Evolutionary conservation across 768 basidiomycete species (phyloP).

Genomic region (Chalciporus pseudorubinellus): DNA sequence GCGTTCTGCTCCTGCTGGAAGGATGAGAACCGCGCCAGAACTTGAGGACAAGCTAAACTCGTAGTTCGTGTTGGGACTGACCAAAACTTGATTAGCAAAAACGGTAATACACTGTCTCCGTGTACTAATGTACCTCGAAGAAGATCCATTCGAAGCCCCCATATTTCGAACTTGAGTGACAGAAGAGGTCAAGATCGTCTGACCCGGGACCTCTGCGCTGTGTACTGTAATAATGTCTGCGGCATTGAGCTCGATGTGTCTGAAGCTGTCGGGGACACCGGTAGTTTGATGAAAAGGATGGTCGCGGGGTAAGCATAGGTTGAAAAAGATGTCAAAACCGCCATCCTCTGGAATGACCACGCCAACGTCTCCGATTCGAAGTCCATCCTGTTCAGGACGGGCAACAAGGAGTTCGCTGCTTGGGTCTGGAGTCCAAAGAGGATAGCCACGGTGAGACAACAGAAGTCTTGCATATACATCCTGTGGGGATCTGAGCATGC

Average conservation of each 20-base stretch:
- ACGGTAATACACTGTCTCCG: too few species aligned
- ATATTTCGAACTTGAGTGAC: conserved; percentile 2
- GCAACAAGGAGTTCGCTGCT: conserved; percentile 22
- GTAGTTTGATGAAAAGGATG: conserved; percentile 16
- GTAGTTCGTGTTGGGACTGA: too few species aligned
- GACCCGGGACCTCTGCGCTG: conserved; percentile 8
- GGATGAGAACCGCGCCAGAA: conserved; percentile 31
- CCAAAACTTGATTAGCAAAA: too few species aligned
- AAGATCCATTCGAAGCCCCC: not conserved
- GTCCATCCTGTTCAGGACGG: conserved; percentile 21
- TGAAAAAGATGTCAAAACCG: conserved; percentile 34
- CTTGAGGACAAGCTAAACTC: conserved; percentile 10
- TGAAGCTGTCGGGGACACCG: conserved; percentile 29
- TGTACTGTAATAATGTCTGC: conserved; percentile 1
- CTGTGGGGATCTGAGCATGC: conserved; percentile 8
- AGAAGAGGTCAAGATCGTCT: conserved; percentile 3
- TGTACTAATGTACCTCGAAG: not conserved
- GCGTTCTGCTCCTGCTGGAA: conserved; percentile 29
- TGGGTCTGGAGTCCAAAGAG: conserved; percentile 32
- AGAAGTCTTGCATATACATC: conserved; percentile 19
- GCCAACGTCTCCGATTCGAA: conserved; percentile 35
- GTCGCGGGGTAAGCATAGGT: conserved; percentile 32
- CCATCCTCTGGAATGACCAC: conserved; percentile 30
- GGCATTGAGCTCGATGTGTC: conserved; percentile 12
- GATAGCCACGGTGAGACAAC: conserved; percentile 25